Conservation (phyloP, 371 early-diverging fungal genomes). For the Umbelopsis sp. region DNA sequence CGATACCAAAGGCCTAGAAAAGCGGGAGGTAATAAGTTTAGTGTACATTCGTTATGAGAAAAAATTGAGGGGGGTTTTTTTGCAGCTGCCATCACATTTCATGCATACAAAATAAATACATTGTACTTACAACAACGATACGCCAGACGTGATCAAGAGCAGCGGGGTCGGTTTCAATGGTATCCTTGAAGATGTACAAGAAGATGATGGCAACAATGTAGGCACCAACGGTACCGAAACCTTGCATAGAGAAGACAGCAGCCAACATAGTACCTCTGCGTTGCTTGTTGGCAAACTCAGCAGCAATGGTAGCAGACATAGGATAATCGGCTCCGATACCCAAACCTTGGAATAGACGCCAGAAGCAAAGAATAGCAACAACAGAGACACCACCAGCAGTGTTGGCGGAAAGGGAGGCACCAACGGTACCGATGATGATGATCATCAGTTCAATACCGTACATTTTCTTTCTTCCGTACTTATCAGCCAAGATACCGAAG, state of each 20-base stretch:
- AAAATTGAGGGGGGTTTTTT: too few relatives aligned
- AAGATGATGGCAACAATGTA: constrained; percentile 71
- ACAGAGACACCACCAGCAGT: constrained; percentile 70
- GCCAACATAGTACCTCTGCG: constrained; percentile 72
- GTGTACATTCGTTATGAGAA: too few relatives aligned
- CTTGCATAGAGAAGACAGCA: constrained; percentile 92
- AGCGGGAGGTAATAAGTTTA: too few relatives aligned
- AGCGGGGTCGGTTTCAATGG: constrained; percentile 61
- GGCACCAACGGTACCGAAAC: constrained; percentile 84
- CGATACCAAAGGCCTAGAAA: constrained; percentile 53
- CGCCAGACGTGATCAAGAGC: constrained; percentile 91
- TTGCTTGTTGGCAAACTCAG: constrained; percentile 82
- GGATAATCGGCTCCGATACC: constrained; percentile 91
- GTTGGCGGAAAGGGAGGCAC: constrained; percentile 77
- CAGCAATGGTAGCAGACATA: constrained; percentile 84
- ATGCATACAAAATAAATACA: too few relatives aligned
- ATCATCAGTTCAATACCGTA: constrained; percentile 89
- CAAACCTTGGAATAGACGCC: constrained; percentile 86
- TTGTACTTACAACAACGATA: constrained; percentile 57
- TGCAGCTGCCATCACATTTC: too few relatives aligned
- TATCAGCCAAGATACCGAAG: constrained; percentile 76
- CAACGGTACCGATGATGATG: constrained; percentile 76
- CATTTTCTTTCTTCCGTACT: constrained; percentile 71
- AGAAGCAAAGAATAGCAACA: constrained; percentile 74
- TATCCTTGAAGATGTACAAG: constrained; percentile 69